Evolutionary conservation across 208 protist species (phyloP).

Genomic region (Crithidia brevicula): DNA sequence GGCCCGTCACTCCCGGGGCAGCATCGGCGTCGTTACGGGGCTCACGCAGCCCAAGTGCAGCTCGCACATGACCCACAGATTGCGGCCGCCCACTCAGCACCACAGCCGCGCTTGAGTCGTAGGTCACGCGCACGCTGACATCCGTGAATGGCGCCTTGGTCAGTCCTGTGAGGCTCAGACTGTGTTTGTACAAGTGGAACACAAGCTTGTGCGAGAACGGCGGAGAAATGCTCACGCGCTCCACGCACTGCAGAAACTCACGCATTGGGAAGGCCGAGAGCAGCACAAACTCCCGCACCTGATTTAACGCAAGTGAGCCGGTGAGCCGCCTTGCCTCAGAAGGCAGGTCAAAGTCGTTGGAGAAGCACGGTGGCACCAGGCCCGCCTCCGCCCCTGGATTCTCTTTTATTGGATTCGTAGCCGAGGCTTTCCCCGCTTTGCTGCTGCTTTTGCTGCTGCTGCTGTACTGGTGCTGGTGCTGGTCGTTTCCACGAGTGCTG

Average conservation of each 20-base stretch:
- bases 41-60: background rate
- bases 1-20: too few relatives aligned
- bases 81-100: conserved; percentile 22
- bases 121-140: conserved; percentile 20
- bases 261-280: conserved; percentile 25
- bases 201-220: conserved; percentile 23
- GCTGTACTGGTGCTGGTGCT: background rate
- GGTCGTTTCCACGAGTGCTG: too few relatives aligned
- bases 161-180: conserved; percentile 12
- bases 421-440: too few relatives aligned
- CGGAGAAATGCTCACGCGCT: conserved; percentile 30
- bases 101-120: conserved; percentile 27
- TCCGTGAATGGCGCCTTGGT: conserved; percentile 19
- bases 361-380: background rate
- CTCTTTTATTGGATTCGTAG: too few relatives aligned
- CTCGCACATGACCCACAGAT: background rate
- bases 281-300: conserved; percentile 13
- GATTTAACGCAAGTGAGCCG: background rate
- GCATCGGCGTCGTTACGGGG: background rate
- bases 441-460: background rate
- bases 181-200: conserved; percentile 29
- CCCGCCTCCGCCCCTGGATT: too few relatives aligned
- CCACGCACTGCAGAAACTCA: conserved; percentile 41
- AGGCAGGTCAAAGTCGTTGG: background rate
- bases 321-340: background rate